Evolutionary conservation across 2,329 filamentous ascomycete species (phyloP), one percentile per base, ranked within the genome.

Genomic region (Aspergillus japonicus): DNA sequence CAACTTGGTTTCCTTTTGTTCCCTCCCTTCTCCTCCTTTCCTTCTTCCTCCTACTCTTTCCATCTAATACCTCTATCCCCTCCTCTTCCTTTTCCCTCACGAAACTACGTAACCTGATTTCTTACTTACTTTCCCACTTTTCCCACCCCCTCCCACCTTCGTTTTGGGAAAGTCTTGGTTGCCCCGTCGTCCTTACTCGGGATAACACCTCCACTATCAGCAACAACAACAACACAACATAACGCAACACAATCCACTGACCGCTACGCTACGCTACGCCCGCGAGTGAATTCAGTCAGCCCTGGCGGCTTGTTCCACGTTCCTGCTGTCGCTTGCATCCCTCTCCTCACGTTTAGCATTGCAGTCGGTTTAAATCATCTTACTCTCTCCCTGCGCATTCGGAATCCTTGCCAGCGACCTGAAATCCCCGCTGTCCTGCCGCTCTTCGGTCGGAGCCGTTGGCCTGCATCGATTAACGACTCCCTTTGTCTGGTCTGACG

Each of bases 301-400:
- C 66, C 66, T 68, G 66, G 65, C 61, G 65, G 65, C 65, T 64
- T 67, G 50, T 55, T 65, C 59, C 62, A 65, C 64, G 65, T 65
- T 67, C 61, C 56, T 64, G 58, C 60, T 64, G 57, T 64, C 29
- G 53, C 65, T 58, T 58, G 59, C 63, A 54, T 62, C 50, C 58
- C 57, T 61, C 65, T 31, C 50, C 55, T 57, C 54, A 53, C 58
- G 63, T 62, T 58, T 60, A 48, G 14, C 33, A 35, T 35, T 12
- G 33, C 33, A 35, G 33, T 35, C 33, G 33, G 11, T 4, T 35
- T 5, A 16, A 35, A 52, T 56, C 47, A 55, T 51, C 51, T 51
- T 59, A 52, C 23, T 57, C 55, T 35, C 49, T 47, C 58, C 49
- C 60, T 64, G 63, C 60, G 62, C 54, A 57, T 55, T 47, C 48